Conservation (phyloP, 1,284 basidiomycete species). For the Apiotrichum laibachii region DNA sequence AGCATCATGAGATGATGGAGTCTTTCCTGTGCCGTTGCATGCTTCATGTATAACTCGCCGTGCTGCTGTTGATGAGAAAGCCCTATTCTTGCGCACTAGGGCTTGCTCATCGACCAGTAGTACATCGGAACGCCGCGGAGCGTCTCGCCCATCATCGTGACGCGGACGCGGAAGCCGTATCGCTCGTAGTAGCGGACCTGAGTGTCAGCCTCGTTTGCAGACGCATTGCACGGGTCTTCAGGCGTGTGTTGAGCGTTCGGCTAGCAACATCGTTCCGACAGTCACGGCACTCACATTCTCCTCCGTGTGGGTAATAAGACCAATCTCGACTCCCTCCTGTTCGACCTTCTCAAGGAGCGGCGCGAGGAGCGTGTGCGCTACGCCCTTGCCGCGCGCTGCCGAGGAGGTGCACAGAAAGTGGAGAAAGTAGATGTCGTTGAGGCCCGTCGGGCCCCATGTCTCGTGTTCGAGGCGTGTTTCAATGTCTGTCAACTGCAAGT, state of each 20-base stretch:
- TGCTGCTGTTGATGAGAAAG: too few species aligned
- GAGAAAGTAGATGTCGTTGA: constrained; percentile 2
- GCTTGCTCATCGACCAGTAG: constrained; percentile 7
- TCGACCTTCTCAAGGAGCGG: neutral
- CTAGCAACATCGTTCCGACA: too few species aligned
- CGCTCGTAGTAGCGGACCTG: constrained; percentile 6
- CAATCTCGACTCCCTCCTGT: constrained; percentile 1
- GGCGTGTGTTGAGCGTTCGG: too few species aligned
- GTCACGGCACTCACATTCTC: neutral
- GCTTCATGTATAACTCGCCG: too few species aligned
- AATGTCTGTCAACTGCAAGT: neutral
- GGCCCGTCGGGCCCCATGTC: neutral
- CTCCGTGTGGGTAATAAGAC: constrained; percentile 5
- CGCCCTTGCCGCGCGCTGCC: neutral
- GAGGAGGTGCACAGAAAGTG: constrained; percentile 4
- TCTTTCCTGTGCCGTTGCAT: too few species aligned
- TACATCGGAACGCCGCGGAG: neutral
- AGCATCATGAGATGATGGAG: too few species aligned
- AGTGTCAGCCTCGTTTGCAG: neutral
- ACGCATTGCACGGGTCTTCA: neutral
- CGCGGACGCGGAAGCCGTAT: constrained; percentile 4
- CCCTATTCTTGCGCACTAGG: neutral
- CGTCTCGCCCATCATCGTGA: neutral
- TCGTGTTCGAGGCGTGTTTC: neutral
- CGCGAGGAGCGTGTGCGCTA: neutral